Percentiles rank a stretch among this genome's conserved stretches.
Conservation (phyloP, 2,329 filamentous ascomycete species). For the Ceratocystis huliohia region DNA sequence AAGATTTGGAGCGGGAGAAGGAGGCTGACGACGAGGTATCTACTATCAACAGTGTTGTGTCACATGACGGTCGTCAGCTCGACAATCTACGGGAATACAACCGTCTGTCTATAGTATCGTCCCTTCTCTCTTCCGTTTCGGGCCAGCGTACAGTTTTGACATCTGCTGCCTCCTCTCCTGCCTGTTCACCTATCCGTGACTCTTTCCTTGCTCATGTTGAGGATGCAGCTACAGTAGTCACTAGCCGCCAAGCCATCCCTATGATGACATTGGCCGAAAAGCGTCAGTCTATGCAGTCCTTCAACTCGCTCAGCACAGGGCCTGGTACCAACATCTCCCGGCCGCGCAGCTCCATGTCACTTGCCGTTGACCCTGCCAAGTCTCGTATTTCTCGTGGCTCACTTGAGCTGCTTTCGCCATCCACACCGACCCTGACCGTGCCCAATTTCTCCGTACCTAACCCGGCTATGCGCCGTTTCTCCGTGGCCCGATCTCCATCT, state of each 20-base stretch:
- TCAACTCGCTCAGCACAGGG: conserved; percentile 23
- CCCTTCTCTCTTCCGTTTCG: conserved; percentile 35
- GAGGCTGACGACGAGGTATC: conserved; percentile 39
- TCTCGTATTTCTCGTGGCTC: conserved; percentile 10
- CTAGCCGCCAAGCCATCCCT: conserved; percentile 33
- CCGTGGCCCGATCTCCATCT: conserved; percentile 16
- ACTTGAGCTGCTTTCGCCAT: neutral
- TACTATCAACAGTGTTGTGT: conserved; percentile 43
- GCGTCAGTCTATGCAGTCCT: conserved; percentile 39
- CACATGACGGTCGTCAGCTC: conserved; percentile 46
- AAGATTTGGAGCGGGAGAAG: conserved; percentile 19
- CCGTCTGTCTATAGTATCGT: conserved; percentile 48
- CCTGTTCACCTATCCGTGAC: conserved; percentile 42
- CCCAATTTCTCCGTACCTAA: conserved; percentile 21
- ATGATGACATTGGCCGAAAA: conserved; percentile 33
- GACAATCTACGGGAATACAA: conserved; percentile 46
- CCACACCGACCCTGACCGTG: neutral
- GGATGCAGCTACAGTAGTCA: conserved; percentile 28
- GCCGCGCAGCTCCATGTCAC: conserved; percentile 35
- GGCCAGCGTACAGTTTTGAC: conserved; percentile 48
- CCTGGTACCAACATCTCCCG: conserved; percentile 28
- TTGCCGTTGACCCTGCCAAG: conserved; percentile 28
- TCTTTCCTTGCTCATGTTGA: conserved; percentile 34
- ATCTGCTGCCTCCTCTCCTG: conserved; percentile 45
- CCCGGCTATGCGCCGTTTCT: conserved; percentile 14